These are phyloP conservation scores for Mollisia scopiformis DNA, from an alignment of 2,329 filamentous ascomycete species.

Conservation along the genomic window DNA sequence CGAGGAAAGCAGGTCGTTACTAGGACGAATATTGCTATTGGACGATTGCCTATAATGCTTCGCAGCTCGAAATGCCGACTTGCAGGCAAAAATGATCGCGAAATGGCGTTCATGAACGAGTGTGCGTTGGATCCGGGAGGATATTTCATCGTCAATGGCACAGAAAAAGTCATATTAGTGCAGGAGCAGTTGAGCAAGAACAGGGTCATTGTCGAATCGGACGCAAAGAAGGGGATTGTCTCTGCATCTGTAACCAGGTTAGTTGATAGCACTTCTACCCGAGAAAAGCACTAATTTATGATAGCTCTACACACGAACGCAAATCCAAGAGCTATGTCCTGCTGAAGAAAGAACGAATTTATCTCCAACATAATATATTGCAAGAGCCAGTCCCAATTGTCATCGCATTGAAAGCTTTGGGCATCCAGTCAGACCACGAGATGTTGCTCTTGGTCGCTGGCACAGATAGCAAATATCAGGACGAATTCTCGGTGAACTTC, in stretches of 20 bases:
- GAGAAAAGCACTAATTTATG: constrained; percentile 15
- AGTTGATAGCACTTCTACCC: constrained; percentile 5
- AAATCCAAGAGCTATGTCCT: constrained; percentile 98
- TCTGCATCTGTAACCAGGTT: constrained; percentile 87
- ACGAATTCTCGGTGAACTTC: constrained; percentile 94
- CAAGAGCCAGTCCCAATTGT: constrained; percentile 95
- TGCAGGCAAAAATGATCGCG: constrained; percentile 77
- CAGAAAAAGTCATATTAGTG: constrained; percentile 97
- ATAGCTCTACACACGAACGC: constrained; percentile 91
- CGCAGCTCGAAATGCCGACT: constrained; percentile 93
- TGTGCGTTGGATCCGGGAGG: constrained; percentile 95
- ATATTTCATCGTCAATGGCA: constrained; percentile 97
- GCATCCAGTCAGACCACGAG: constrained; percentile 91
- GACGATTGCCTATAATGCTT: constrained; percentile 94
- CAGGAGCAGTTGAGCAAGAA: constrained; percentile 99
- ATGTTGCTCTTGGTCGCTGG: constrained; percentile 91
- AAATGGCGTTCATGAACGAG: constrained; percentile 93
- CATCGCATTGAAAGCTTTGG: constrained; percentile 89
- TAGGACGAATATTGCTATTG: constrained; percentile 78
- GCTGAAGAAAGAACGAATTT: constrained; percentile 89
- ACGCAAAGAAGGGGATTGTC: constrained; percentile 89
- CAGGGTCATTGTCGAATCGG: constrained; percentile 93
- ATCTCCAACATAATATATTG: constrained; percentile 89
- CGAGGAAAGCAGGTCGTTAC: constrained; percentile 77
- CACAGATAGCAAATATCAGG: constrained; percentile 85